Percentiles rank a stretch among this genome's conserved stretches.
Evolutionary conservation across 176 grass and related monocot species (phyloP).

Genomic region (Canna indica): DNA sequence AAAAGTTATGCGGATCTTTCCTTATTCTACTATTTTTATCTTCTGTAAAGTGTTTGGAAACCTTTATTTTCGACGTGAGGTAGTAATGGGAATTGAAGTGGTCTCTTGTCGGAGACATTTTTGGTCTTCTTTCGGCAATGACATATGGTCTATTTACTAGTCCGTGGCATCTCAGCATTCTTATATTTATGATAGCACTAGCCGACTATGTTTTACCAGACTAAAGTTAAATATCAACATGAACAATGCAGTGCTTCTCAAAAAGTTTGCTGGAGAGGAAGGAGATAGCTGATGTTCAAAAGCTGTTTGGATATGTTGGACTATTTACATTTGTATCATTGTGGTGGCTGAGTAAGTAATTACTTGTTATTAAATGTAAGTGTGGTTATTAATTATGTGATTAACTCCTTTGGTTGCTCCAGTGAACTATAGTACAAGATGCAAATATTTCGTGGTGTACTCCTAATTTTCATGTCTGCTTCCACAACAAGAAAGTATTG

Average conservation of each 20-base stretch:
- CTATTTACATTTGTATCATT: constrained; percentile 70
- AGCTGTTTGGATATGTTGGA: constrained; percentile 89
- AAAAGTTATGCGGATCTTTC: constrained; percentile 98
- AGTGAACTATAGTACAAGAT: too few species aligned
- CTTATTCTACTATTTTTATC: constrained; percentile 74
- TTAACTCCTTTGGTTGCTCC: not conserved
- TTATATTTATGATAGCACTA: constrained; percentile 4
- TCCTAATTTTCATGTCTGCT: not conserved
- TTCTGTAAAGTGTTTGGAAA: too few species aligned
- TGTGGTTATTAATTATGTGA: not conserved
- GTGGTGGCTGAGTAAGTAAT: constrained; percentile 81
- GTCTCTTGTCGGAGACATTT: constrained; percentile 81
- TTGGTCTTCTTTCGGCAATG: constrained; percentile 85
- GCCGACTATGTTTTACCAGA: not conserved
- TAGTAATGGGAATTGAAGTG: constrained; percentile 57
- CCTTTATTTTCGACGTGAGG: constrained; percentile 12
- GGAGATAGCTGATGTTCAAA: constrained; percentile 87
- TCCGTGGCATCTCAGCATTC: constrained; percentile 16
- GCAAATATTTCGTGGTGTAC: not conserved
- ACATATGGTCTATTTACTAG: constrained; percentile 87
- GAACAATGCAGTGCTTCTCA: constrained; percentile 63
- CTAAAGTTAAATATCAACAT: constrained; percentile 21
- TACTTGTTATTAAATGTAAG: not conserved
- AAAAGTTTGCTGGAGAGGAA: constrained; percentile 93
- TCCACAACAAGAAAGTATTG: too few species aligned